Conservation (phyloP, 1,284 basidiomycete genomes). For the Puccinia horiana region DNA sequence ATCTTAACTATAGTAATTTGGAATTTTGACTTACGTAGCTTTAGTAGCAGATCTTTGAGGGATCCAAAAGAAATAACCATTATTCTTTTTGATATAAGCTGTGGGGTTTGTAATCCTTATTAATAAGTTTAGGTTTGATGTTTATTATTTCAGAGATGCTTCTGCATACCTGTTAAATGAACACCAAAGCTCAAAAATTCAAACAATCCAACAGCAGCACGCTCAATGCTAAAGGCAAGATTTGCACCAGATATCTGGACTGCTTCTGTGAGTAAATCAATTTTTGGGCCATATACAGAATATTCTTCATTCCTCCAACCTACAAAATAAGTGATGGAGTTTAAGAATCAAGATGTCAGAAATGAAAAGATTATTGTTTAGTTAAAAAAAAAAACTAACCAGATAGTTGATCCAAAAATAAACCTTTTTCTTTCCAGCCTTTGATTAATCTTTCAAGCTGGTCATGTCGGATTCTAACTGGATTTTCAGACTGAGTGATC, state of each 20-base stretch:
- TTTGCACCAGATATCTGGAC: conserved; percentile 60
- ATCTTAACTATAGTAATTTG: neutral
- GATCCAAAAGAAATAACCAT: conserved; percentile 70
- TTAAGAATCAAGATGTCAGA: neutral
- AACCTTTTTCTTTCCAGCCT: conserved; percentile 58
- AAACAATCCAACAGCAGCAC: conserved; percentile 82
- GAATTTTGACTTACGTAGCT: conserved; percentile 68
- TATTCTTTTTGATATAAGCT: conserved; percentile 55
- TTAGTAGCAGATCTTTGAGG: conserved; percentile 82
- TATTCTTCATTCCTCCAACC: conserved; percentile 84
- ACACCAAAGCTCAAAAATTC: conserved; percentile 85
- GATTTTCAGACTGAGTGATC: conserved; percentile 66
- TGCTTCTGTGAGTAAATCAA: neutral
- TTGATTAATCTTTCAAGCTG: conserved; percentile 58
- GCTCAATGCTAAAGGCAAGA: conserved; percentile 82
- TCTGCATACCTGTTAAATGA: conserved; percentile 66
- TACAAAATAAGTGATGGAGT: neutral
- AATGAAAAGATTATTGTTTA: neutral
- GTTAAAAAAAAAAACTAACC: conserved; percentile 54
- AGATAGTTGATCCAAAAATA: conserved; percentile 59
- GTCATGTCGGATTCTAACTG: conserved; percentile 54
- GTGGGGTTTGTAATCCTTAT: neutral
- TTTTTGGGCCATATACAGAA: conserved; percentile 72
- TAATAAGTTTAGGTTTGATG: too few species aligned
- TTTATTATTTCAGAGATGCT: neutral